Evolutionary conservation across 305 asterid species (phyloP), one percentile per base, ranked within the genome.

Genomic region (Plantago coronopus): DNA sequence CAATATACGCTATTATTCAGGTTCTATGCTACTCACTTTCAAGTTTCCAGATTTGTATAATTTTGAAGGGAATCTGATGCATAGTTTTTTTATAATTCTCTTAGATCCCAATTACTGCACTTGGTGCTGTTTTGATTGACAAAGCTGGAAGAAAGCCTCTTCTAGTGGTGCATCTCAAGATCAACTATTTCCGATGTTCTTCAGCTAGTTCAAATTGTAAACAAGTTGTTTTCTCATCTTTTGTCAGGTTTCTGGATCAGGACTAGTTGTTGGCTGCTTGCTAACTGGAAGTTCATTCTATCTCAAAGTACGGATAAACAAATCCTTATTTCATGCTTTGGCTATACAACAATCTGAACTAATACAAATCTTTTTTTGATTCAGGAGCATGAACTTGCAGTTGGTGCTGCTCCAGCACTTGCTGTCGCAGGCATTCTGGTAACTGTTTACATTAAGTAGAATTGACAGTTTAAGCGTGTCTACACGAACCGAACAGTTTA

Each of bases 391-490:
- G 94, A 71, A 65, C 67, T 87, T 63, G 96, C 90, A 66, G 73
- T 31, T 0, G 70, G 34, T 9, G 89, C 83, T 63, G 88, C 72
- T 66, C 97, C 99, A 17, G 70, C 79, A 14, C 96, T 89, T 48
- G 94, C 91, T 19, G 90, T 89, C 48, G 72, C 80, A 1, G 99
- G 99, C 76, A 83, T 93, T 65, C 70, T 93, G 85, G 99, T 93
- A 19, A 23, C 16, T 51, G n/a, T n/a, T 20, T 42, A 10, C 17
- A 9, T 5, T n/a, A n/a, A n/a, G n/a, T n/a, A 27, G 34, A 27
- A n/a, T n/a, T n/a, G 5, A 13, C 11, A 54, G 17, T 10, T 18
- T 13, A 9, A 34, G 12, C 40, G 16, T 11, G 25, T 12, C n/a
- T 8, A 18, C 59, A 54, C 27, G 25, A 49, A 25, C 31, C 20